These are phyloP conservation scores for Pseudogymnoascus sp. DNA, from an alignment of 2,329 filamentous ascomycete species.

Conservation along the genomic window DNA sequence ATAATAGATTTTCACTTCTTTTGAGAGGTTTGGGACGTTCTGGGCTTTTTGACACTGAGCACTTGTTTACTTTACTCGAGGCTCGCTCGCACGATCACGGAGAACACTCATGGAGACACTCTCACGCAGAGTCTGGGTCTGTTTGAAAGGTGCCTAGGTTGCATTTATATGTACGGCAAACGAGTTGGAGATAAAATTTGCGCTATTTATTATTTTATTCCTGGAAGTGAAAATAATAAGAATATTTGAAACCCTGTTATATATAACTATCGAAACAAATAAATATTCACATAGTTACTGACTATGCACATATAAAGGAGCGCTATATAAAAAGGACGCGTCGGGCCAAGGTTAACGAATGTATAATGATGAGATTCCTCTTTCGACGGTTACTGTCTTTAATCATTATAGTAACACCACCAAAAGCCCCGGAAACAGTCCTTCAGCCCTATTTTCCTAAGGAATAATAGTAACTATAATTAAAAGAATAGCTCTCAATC, in stretches of 20 bases:
- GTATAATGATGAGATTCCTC: not conserved
- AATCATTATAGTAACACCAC: not conserved
- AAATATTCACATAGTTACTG: not conserved
- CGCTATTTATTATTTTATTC: too few species aligned
- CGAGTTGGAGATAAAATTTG: too few species aligned
- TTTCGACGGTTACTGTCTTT: not conserved
- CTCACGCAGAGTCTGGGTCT: too few species aligned
- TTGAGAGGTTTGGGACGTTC: too few species aligned
- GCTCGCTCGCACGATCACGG: too few species aligned
- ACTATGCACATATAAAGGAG: not conserved
- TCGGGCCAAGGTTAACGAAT: not conserved
- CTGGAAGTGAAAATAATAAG: too few species aligned
- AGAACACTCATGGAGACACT: too few species aligned
- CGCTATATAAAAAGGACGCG: not conserved
- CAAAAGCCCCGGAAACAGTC: not conserved
- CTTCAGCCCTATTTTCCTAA: not conserved
- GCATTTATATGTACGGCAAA: too few species aligned
- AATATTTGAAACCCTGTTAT: too few species aligned
- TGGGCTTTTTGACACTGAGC: too few species aligned
- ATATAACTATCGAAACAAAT: not conserved
- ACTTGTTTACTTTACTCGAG: too few species aligned
- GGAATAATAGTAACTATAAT: not conserved
- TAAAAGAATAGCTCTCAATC: not conserved
- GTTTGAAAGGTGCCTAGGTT: too few species aligned
- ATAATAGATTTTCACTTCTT: not conserved